Evolutionary conservation across 768 basidiomycete genomes (phyloP).

Genomic region (Gloeostereum incarnatum): DNA sequence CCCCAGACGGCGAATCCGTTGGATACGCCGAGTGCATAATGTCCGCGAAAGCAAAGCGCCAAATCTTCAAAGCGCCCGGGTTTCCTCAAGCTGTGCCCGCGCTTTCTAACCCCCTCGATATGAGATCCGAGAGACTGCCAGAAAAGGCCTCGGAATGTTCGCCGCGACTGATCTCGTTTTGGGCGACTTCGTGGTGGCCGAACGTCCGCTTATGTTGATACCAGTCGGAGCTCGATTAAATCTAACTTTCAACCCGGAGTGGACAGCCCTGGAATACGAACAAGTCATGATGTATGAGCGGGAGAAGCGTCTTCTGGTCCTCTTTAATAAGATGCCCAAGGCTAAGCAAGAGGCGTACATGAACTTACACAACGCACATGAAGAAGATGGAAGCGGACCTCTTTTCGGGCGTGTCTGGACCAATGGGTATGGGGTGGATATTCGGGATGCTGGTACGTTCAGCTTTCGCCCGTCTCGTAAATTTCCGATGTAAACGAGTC

Average conservation of each 20-base stretch:
- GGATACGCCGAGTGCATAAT: no score
- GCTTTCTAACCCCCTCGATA: no score
- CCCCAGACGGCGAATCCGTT: no score
- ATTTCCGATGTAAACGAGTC: no score
- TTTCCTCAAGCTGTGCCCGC: no score
- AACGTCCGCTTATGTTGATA: conserved; percentile 13
- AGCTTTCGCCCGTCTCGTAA: no score
- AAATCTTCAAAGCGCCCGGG: no score
- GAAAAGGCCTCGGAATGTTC: conserved; percentile 14
- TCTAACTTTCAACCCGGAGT: not conserved
- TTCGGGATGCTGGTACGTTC: no score
- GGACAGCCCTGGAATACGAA: not conserved
- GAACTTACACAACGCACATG: not conserved
- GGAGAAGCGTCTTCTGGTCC: not conserved
- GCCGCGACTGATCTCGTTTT: conserved; percentile 13
- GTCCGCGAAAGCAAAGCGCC: no score
- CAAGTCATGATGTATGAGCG: not conserved
- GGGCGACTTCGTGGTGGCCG: conserved; percentile 14
- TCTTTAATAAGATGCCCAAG: not conserved
- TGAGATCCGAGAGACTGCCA: not conserved
- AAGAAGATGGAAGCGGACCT: not conserved
- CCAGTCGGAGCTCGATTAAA: conserved; percentile 7
- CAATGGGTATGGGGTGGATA: no score
- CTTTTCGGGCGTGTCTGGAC: not conserved
- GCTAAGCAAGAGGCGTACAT: not conserved